Conservation (phyloP, 805 yeast genomes). For the Wickerhamiella slavikovae region DNA sequence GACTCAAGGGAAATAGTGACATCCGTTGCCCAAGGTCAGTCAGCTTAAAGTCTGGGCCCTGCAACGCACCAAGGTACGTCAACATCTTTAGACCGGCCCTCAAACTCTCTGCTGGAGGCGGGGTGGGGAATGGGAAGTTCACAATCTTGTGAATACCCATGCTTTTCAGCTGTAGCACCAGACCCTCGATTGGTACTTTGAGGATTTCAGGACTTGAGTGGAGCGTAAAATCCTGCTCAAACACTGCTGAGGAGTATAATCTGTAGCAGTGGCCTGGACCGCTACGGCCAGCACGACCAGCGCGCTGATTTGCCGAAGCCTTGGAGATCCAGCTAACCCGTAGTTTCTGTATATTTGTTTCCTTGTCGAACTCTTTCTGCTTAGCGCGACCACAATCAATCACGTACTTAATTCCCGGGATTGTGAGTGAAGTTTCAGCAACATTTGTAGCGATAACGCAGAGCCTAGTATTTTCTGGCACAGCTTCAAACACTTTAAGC, state of each 20-base stretch:
- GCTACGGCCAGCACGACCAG: slow-evolving; percentile 96
- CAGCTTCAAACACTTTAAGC: slow-evolving; percentile 71
- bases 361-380: slow-evolving; percentile 63
- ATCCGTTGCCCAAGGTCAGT: slow-evolving; percentile 69
- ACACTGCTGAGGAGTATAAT: slow-evolving; percentile 81
- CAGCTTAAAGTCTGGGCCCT: slow-evolving; percentile 27
- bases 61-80: slow-evolving; percentile 60
- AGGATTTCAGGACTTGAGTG: slow-evolving; percentile 79
- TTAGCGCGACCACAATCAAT: slow-evolving; percentile 90
- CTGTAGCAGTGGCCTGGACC: slow-evolving; percentile 98
- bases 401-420: slow-evolving; percentile 87
- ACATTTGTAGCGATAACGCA: slow-evolving; percentile 94
- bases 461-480: slow-evolving; percentile 69
- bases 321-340: slow-evolving; percentile 83
- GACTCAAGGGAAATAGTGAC: slow-evolving; percentile 84
- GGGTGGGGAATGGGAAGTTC: slow-evolving; percentile 92
- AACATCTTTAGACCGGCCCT: slow-evolving; percentile 46
- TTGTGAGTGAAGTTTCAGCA: slow-evolving; percentile 93
- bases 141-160: slow-evolving; percentile 86
- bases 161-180: slow-evolving; percentile 86
- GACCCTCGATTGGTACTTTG: slow-evolving; percentile 91
- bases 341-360: slow-evolving; percentile 81
- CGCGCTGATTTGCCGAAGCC: slow-evolving; percentile 87
- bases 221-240: slow-evolving; percentile 62
- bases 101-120: slow-evolving; percentile 49